These are phyloP conservation scores for Pichia sp. DNA, from an alignment of 1,139 yeast genomes.

Conservation along the genomic window DNA sequence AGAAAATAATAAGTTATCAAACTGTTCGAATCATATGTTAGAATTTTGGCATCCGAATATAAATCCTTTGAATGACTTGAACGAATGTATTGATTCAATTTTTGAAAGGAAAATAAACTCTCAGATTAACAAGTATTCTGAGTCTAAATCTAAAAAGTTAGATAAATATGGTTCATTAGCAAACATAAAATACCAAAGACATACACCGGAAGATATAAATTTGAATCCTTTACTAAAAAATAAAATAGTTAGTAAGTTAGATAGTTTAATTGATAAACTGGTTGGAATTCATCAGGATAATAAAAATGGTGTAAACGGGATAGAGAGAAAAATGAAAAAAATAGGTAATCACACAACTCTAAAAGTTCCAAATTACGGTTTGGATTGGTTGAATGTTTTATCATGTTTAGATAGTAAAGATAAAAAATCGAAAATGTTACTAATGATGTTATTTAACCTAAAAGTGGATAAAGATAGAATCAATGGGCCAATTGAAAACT, in stretches of 20 bases:
- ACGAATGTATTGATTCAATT: slow-evolving; percentile 30
- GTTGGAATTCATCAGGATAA: not conserved
- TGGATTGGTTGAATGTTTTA: slow-evolving; percentile 11
- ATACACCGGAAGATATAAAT: slow-evolving; percentile 3
- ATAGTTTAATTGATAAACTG: slow-evolving; percentile 11
- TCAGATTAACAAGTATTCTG: not conserved
- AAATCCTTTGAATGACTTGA: slow-evolving; percentile 9
- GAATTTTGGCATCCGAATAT: slow-evolving; percentile 9
- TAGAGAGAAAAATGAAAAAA: not conserved
- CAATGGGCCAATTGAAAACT: slow-evolving; percentile 7
- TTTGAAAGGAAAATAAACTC: slow-evolving; percentile 32
- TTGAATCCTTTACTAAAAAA: slow-evolving; percentile 1
- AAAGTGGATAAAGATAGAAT: slow-evolving; percentile 5
- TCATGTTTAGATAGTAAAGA: slow-evolving; percentile 5
- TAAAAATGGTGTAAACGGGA: not conserved
- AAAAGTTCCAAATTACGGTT: slow-evolving; percentile 2
- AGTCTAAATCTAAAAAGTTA: not conserved
- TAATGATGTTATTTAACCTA: slow-evolving; percentile 7
- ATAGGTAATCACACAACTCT: not conserved
- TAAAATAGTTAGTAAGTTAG: slow-evolving; percentile 5
- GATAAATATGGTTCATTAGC: not conserved
- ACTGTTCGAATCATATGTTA: slow-evolving; percentile 2
- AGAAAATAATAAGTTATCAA: not conserved
- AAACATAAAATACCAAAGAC: slow-evolving; percentile 1
- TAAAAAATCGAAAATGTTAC: not conserved